phyloP scores from a whole-genome alignment of 805 yeast genomes.

The Starmera quercuum region DNA sequence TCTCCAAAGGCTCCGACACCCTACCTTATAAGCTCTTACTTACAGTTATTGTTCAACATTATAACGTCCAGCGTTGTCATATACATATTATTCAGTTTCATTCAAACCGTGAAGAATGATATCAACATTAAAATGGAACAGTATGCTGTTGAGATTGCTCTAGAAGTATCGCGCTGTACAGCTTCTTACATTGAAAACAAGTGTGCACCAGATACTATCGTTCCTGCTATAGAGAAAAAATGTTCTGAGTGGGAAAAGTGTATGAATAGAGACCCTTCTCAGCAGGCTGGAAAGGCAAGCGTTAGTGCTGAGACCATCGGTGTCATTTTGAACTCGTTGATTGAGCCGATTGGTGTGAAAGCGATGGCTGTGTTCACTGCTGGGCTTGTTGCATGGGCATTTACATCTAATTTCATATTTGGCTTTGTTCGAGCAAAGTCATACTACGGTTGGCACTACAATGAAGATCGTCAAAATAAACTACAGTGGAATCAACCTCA shows the following conservation, averaged over 20 bases:
- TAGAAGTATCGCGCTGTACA: slow-evolving; percentile 49
- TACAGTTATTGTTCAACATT: slow-evolving; percentile 48
- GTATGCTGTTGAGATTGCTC: slow-evolving; percentile 34
- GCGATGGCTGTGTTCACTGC: slow-evolving; percentile 39
- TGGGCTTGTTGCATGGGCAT: slow-evolving; percentile 36
- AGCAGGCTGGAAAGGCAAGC: slow-evolving; percentile 41
- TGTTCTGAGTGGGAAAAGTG: slow-evolving; percentile 62
- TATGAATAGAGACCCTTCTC: slow-evolving; percentile 45
- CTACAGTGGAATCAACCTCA: slow-evolving; percentile 2
- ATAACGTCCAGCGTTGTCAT: slow-evolving; percentile 36
- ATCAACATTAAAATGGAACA: slow-evolving; percentile 42
- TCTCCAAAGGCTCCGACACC: slow-evolving; percentile 45
- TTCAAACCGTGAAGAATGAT: slow-evolving; percentile 47
- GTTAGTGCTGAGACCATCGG: slow-evolving; percentile 61
- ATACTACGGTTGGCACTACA: slow-evolving; percentile 26
- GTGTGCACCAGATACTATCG: slow-evolving; percentile 47
- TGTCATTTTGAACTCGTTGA: slow-evolving; percentile 47
- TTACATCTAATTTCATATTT: slow-evolving; percentile 54
- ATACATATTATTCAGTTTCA: slow-evolving; percentile 33
- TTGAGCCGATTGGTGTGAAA: slow-evolving; percentile 62
- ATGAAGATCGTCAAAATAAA: not conserved
- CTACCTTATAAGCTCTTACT: slow-evolving; percentile 52
- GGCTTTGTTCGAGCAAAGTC: slow-evolving; percentile 55
- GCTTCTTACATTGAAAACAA: slow-evolving; percentile 44
- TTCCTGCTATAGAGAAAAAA: slow-evolving; percentile 48